Base-by-base conservation (phyloP, 129 eudicot genomes). In the Lactuca sativa region DNA sequence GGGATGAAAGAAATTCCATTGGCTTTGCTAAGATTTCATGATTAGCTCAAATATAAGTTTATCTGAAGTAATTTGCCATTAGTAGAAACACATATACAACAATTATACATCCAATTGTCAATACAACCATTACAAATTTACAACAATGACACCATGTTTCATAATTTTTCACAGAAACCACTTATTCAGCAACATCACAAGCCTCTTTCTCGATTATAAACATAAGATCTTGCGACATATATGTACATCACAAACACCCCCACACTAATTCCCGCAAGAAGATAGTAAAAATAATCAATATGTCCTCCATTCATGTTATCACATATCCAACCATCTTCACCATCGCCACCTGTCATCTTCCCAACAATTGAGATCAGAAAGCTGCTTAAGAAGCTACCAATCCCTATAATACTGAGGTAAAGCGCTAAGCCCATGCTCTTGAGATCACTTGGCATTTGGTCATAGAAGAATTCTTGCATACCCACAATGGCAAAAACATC, bases 381-480 rank as follows among this genome's bases (percentile, higher is more conserved):
- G 71, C 90, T 79, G 76, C 97, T 87, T 54, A 90, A 14, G 21
- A 90, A 79, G 69, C 76, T 71, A 10, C 97, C 97, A 1, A 85
- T 59, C 25, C 95, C 97, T 30, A 77, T 13, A 0, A 88, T 62
- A 59, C 92, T 79, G 6, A 85, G 77, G 76, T 61, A 87, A 4
- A 88, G 73, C 1, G 96, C 81, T 3, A 86, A 41, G 6, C 93
- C 97, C 4, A 91, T 66, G n/a, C 88, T 79, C 54, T 30, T 83
- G 54, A 91, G 43, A 21, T 84, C 90, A 51, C 83, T 66, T 1
- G 96, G 92, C 43, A 88, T 77, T 54, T 88, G 84, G 48, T 84
- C 96, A 47, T 91, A 88, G 65, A 91, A 88, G 25, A 83, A 73
- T 34, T 91, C 96, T 66, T 91, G 97, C 82, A 88, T 59, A 9